Percentiles rank a stretch among this genome's conserved stretches.
These are phyloP conservation scores for Chlorociboria aeruginascens DNA, from an alignment of 495 filamentous ascomycete species.

Conservation along the genomic window DNA sequence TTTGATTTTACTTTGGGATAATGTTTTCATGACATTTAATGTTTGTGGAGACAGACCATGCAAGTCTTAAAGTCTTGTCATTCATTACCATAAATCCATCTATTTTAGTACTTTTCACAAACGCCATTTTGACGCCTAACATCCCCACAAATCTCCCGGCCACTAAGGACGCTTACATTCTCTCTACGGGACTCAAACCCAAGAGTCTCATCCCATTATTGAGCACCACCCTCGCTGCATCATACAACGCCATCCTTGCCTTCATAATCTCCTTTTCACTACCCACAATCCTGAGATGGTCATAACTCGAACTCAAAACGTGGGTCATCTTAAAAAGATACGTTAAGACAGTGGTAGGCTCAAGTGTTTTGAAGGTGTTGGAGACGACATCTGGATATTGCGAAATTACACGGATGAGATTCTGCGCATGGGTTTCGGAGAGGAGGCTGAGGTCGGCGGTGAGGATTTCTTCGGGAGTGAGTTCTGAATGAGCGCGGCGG, in stretches of 20 bases:
- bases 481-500: constrained; percentile 34
- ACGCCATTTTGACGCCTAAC: too few relatives aligned
- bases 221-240: constrained; percentile 43
- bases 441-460: constrained; percentile 28
- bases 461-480: constrained; percentile 40
- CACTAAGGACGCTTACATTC: too few relatives aligned
- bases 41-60: too few relatives aligned
- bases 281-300: constrained; percentile 62
- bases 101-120: too few relatives aligned
- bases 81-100: too few relatives aligned
- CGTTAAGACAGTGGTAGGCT: constrained; percentile 48
- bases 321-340: constrained; percentile 51
- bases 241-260: constrained; percentile 43
- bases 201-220: constrained; percentile 50
- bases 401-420: constrained; percentile 46
- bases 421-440: constrained; percentile 40
- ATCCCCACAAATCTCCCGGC: too few relatives aligned
- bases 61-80: too few relatives aligned
- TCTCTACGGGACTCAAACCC: constrained; percentile 18
- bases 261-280: constrained; percentile 34
- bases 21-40: too few relatives aligned
- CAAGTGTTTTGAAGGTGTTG: constrained; percentile 49
- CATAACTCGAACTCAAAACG: constrained; percentile 33
- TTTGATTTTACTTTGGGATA: too few relatives aligned
- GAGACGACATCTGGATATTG: constrained; percentile 53